A percentile compares a stretch with the other conserved stretches of the same genome.
Evolutionary conservation across 768 basidiomycete genomes (phyloP).

Genomic region (Tulasnella sp.): DNA sequence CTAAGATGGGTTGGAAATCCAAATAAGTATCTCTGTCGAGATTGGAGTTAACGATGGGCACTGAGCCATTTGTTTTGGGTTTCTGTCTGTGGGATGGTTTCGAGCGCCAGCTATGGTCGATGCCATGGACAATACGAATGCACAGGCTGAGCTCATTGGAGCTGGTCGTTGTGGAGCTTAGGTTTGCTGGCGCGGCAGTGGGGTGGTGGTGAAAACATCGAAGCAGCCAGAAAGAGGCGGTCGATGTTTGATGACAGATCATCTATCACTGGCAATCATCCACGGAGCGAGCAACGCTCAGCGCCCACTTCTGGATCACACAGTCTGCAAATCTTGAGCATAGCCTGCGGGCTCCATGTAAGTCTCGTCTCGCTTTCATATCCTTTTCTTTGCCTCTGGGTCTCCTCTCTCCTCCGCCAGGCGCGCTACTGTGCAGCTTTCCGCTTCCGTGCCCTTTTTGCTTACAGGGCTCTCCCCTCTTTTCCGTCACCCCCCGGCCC

Average conservation of each 20-base stretch:
- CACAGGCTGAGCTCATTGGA: not conserved
- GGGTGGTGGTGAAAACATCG: not conserved
- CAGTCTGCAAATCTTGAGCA: not conserved
- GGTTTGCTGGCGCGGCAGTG: not conserved
- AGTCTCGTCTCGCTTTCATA: not conserved
- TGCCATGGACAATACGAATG: not conserved
- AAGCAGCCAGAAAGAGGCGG: not conserved
- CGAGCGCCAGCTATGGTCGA: not conserved
- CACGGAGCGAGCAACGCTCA: too few relatives aligned
- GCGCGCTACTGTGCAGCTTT: not conserved
- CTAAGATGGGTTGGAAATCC: conserved; percentile 66
- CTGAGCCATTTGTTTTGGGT: conserved; percentile 15
- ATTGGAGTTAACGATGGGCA: conserved; percentile 4
- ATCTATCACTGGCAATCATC: too few relatives aligned
- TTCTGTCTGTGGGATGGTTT: not conserved
- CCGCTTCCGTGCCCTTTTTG: not conserved
- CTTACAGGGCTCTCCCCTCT: not conserved
- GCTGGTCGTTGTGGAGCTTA: not conserved
- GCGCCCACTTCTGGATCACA: not conserved
- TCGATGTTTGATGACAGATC: not conserved
- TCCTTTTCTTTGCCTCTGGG: not conserved
- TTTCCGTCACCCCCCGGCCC: not conserved
- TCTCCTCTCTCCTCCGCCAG: not conserved
- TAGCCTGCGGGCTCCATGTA: not conserved
- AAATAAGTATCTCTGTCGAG: conserved; percentile 61